Base-by-base conservation (phyloP, 805 yeast species). In the Ogataea zsoltii region DNA sequence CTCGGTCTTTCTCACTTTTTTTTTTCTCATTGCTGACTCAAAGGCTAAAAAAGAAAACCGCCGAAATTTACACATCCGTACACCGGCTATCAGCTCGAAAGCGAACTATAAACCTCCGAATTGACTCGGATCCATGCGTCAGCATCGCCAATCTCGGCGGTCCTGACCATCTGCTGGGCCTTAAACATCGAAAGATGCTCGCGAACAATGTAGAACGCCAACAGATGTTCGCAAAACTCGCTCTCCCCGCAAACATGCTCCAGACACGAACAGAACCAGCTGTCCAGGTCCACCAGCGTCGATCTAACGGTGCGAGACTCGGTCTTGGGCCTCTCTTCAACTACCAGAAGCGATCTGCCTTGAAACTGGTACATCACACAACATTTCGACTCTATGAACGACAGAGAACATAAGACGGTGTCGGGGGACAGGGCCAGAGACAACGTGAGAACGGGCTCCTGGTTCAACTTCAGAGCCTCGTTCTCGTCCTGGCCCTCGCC, bases 361-460 rank as follows among this genome's bases (percentile, higher is more conserved):
- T n/a, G 23, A 35, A 28, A 42, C 35, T 21, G 25, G 19, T 43
- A 40, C 18, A 43, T 21, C 42, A 33, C 35, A 34, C 49, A 47
- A n/a, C 38, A 16, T 13, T 47, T 38, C 31, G 44, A 35, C 21
- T 50, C 51, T 15, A 50, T 35, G 21, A 44, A 37, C 29, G 48
- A 42, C 25, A 50, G 40, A 7, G 51, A 48, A 6, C 39, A 12
- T 10, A 42, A 41, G 6, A 48, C 41, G 1, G 44, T 38, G 7
- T 44, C 39, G 11, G 48, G 39, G 1, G 50, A 34, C n/a, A 54
- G 26, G 13, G 23, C 45, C 18, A 50, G 29, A 13, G 49, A 44
- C 13, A 54, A 39, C 14, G 56, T 54, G 4, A 54, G 32, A 4
- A 41, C 42, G 2, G 50, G 33, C 37, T 51, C 58, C 41, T 50